A percentile compares a stretch with the other conserved stretches of the same genome.
phyloP scores from a whole-genome alignment of 148 eudicot species.

The Amaranthus cruentus region DNA sequence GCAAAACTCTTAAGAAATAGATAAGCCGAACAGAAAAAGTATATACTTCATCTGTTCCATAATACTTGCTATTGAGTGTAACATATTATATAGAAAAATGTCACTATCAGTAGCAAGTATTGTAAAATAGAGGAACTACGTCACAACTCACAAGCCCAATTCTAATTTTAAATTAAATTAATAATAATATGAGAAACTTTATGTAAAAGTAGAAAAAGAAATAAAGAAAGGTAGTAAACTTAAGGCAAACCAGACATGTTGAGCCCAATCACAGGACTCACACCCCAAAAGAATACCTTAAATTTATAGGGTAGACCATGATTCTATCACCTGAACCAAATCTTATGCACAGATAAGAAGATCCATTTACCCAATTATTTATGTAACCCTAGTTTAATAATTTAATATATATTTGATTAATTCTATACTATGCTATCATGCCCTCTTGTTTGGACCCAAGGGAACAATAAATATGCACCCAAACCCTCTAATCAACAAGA shows the following conservation, averaged over 20 bases:
- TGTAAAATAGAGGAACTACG: not conserved
- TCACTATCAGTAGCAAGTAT: too few species aligned
- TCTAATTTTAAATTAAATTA: not conserved
- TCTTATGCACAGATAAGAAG: conserved; percentile 51
- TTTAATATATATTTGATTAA: conserved; percentile 10
- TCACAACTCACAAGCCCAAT: conserved; percentile 10
- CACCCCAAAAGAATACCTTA: not conserved
- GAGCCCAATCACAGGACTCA: conserved; percentile 23
- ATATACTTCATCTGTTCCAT: too few species aligned
- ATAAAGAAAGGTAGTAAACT: not conserved
- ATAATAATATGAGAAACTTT: not conserved
- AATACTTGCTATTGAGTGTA: too few species aligned
- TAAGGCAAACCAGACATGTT: conserved; percentile 24
- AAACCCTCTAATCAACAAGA: conserved; percentile 21
- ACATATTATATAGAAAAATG: too few species aligned
- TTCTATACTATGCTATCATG: conserved; percentile 27
- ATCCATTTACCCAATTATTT: conserved; percentile 42
- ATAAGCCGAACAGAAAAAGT: not conserved
- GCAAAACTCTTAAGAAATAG: too few species aligned
- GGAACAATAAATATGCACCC: conserved; percentile 40
- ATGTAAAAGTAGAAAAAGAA: conserved; percentile 9
- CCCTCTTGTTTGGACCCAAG: conserved; percentile 58
- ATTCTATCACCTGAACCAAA: conserved; percentile 60
- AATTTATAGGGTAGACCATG: conserved; percentile 28
- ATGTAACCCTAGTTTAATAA: conserved; percentile 8